Conservation (phyloP, 768 basidiomycete genomes). For the Rhizopogon roseolus region DNA sequence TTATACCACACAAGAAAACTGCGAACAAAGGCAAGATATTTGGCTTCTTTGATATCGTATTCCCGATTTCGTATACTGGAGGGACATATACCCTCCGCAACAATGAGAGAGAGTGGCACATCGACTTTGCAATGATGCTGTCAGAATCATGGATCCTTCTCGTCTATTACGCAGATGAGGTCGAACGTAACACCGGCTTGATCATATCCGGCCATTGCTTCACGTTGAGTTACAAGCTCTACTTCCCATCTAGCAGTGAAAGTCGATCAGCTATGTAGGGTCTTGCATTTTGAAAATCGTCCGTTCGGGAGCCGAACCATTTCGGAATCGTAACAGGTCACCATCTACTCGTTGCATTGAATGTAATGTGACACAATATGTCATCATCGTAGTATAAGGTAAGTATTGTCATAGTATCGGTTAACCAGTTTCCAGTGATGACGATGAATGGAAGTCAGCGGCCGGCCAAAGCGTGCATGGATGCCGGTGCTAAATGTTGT, state of each 20-base stretch:
- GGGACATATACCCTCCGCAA: slow-evolving; percentile 37
- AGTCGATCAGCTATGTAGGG: not conserved
- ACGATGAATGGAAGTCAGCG: no score
- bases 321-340: no score
- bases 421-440: no score
- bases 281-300: no score
- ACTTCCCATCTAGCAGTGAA: slow-evolving; percentile 5
- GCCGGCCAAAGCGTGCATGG: no score
- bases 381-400: no score
- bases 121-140: slow-evolving; percentile 32
- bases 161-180: slow-evolving; percentile 35
- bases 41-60: slow-evolving; percentile 47
- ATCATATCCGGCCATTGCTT: slow-evolving; percentile 39
- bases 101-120: slow-evolving; percentile 26
- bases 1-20: slow-evolving; percentile 48
- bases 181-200: slow-evolving; percentile 41
- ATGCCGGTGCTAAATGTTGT: no score
- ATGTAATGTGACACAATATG: no score
- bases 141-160: slow-evolving; percentile 4
- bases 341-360: not conserved
- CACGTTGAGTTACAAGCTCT: slow-evolving; percentile 41
- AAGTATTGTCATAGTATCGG: no score
- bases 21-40: slow-evolving; percentile 41
- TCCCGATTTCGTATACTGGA: slow-evolving; percentile 42
- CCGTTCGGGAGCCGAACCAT: no score